phyloP scores from a whole-genome alignment of 768 basidiomycete genomes.

The Naematelia aurantialba region DNA sequence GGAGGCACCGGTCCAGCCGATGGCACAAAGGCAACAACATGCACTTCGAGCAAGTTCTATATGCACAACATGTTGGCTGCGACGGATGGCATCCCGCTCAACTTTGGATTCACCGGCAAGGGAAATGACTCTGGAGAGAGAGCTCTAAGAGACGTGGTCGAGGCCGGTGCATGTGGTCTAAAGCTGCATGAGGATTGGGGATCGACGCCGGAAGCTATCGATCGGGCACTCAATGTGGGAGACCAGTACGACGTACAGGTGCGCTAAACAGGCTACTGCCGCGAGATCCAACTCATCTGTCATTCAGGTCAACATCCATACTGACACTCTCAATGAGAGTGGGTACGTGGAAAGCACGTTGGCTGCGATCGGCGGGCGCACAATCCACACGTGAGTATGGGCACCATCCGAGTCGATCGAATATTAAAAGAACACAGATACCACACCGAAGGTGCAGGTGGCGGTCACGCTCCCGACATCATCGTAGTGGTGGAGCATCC shows the following conservation, averaged over 20 bases:
- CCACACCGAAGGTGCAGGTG: constrained; percentile 93
- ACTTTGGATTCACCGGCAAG: constrained; percentile 93
- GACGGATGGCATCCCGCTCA: constrained; percentile 83
- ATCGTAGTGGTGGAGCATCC: constrained; percentile 88
- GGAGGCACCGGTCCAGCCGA: constrained; percentile 93
- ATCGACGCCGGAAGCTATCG: constrained; percentile 75
- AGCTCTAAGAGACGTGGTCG: constrained; percentile 68
- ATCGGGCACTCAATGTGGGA: constrained; percentile 69
- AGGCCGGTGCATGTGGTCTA: constrained; percentile 79
- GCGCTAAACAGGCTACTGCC: constrained; percentile 17
- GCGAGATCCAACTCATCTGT: neutral
- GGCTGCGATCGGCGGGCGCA: constrained; percentile 78
- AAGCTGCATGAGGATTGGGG: constrained; percentile 99
- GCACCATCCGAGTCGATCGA: neutral
- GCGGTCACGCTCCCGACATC: constrained; percentile 96
- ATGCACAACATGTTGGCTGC: constrained; percentile 87
- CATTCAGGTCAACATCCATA: constrained; percentile 80
- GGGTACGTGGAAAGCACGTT: constrained; percentile 96
- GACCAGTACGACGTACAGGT: constrained; percentile 95
- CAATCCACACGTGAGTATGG: constrained; percentile 69
- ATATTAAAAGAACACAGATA: constrained; percentile 55
- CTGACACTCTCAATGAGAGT: constrained; percentile 94
- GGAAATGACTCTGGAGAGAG: constrained; percentile 80
- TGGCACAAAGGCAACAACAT: constrained; percentile 88
- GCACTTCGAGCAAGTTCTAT: constrained; percentile 85